These are phyloP conservation scores for Aureobasidium mangrovei DNA, from an alignment of 2,329 filamentous ascomycete species.

Conservation along the genomic window DNA sequence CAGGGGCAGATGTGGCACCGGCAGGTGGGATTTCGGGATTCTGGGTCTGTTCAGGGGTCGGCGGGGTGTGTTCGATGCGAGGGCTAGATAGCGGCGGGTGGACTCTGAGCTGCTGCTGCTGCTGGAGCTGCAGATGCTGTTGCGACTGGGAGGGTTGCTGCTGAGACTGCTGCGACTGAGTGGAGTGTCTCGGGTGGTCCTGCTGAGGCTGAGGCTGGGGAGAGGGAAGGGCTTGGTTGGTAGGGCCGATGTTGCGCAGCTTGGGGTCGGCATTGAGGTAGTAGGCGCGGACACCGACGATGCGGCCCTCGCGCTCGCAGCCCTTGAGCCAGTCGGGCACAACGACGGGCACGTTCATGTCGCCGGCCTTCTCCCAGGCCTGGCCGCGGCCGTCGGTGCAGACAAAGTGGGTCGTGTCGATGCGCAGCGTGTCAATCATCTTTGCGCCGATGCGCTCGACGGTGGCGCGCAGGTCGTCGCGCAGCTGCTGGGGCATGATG, in stretches of 20 bases:
- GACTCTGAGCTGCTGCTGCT: constrained; percentile 22
- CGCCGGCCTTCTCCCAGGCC: constrained; percentile 90
- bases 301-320: constrained; percentile 87
- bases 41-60: constrained; percentile 37
- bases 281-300: constrained; percentile 90
- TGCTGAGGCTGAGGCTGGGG: constrained; percentile 11
- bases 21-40: constrained; percentile 11
- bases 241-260: constrained; percentile 43
- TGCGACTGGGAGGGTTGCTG: background rate
- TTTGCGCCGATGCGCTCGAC: constrained; percentile 87
- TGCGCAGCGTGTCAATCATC: constrained; percentile 79
- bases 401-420: constrained; percentile 97
- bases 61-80: constrained; percentile 42
- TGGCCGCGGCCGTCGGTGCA: constrained; percentile 86
- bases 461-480: constrained; percentile 64
- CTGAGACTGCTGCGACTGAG: background rate
- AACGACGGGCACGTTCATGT: constrained; percentile 97
- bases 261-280: constrained; percentile 81
- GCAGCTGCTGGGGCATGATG: constrained; percentile 63
- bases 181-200: background rate
- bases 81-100: constrained; percentile 32
- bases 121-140: constrained; percentile 19
- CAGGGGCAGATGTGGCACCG: constrained; percentile 19
- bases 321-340: constrained; percentile 94
- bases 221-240: constrained; percentile 18